A percentile compares a stretch with the other conserved stretches of the same genome.
These are phyloP conservation scores for Termitomyces bulborhizus DNA, from an alignment of 768 basidiomycete species.

Conservation along the genomic window DNA sequence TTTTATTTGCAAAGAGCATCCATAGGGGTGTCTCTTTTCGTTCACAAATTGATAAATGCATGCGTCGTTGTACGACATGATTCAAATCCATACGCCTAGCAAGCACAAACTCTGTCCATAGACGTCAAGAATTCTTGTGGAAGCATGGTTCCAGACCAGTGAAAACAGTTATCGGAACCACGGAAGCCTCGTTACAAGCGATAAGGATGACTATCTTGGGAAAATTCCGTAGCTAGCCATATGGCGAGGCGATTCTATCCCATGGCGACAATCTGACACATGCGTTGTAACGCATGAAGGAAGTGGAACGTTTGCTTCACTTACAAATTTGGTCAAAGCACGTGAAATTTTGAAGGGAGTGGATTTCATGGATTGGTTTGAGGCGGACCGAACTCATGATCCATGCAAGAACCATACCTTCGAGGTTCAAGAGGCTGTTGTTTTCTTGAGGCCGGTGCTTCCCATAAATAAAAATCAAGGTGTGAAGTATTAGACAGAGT, in stretches of 20 bases:
- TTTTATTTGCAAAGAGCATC: background rate
- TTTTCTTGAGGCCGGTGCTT: background rate
- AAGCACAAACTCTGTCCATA: background rate
- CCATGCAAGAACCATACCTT: too few relatives aligned
- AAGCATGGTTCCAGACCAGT: background rate
- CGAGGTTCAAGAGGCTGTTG: too few relatives aligned
- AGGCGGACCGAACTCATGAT: background rate
- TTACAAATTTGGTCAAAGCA: background rate
- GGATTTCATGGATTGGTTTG: background rate
- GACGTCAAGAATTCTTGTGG: background rate
- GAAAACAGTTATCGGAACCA: background rate
- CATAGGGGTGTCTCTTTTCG: background rate
- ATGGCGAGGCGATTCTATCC: background rate
- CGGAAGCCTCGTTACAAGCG: constrained; percentile 1
- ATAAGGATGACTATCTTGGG: background rate
- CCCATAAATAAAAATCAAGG: background rate
- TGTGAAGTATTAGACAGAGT: background rate
- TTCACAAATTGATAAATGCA: constrained; percentile 1
- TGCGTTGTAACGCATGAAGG: background rate
- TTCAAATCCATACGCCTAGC: background rate
- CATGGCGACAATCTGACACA: background rate
- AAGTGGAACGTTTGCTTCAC: background rate
- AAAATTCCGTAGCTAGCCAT: constrained; percentile 2
- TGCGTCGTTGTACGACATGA: constrained; percentile 3
- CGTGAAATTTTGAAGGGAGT: background rate